phyloP scores from a whole-genome alignment of 768 basidiomycete genomes.

The Phylloporus sp. region DNA sequence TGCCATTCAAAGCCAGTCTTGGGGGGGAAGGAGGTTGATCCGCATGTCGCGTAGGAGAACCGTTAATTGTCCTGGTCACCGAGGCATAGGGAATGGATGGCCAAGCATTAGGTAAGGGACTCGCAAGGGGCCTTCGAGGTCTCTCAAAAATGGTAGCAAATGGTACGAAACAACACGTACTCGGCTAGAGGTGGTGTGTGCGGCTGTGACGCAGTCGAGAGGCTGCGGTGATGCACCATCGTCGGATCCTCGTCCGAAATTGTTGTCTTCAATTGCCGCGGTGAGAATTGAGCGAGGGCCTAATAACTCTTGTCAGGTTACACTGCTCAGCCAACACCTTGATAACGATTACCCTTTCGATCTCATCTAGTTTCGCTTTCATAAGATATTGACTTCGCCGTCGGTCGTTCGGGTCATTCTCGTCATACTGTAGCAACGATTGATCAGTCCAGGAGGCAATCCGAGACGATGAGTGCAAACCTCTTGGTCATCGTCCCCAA shows the following conservation, averaged over 20 bases:
- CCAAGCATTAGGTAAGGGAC: constrained; percentile 29
- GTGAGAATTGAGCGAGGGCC: constrained; percentile 66
- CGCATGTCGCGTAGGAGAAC: constrained; percentile 18
- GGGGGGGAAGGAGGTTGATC: constrained; percentile 51
- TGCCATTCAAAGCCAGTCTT: no score
- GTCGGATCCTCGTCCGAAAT: constrained; percentile 19
- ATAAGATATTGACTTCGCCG: constrained; percentile 71
- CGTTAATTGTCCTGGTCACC: constrained; percentile 21
- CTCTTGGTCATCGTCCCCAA: constrained; percentile 40
- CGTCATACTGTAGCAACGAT: constrained; percentile 47
- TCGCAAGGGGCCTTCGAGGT: constrained; percentile 7
- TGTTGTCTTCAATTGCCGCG: constrained; percentile 35
- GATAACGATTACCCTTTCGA: constrained; percentile 53
- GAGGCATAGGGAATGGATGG: constrained; percentile 44
- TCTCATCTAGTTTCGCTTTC: constrained; percentile 72
- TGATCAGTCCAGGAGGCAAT: constrained; percentile 13
- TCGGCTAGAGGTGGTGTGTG: constrained; percentile 6
- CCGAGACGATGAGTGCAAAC: constrained; percentile 24
- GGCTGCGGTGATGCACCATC: constrained; percentile 16
- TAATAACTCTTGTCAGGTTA: constrained; percentile 25
- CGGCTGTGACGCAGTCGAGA: constrained; percentile 13
- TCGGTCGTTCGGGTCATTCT: constrained; percentile 67
- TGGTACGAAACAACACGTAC: constrained; percentile 17
- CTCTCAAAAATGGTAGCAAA: constrained; percentile 11
- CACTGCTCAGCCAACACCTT: not conserved